Evolutionary conservation across 352 stramenopile genomes (phyloP).

Genomic region (Elongisporangium undulatum): DNA sequence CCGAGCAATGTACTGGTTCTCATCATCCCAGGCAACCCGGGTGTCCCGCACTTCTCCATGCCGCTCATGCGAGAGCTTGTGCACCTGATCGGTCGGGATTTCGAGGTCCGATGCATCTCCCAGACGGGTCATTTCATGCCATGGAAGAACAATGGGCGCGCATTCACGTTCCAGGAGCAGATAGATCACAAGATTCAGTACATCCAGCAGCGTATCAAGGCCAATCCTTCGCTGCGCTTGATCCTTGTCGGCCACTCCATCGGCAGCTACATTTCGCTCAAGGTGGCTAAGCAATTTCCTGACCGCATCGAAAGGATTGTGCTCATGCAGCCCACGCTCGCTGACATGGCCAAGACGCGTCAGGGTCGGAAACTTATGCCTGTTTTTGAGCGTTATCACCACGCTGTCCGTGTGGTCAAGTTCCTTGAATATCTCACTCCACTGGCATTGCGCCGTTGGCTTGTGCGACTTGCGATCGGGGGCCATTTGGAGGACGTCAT

Average conservation of each 20-base stretch:
- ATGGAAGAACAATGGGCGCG: constrained; percentile 46
- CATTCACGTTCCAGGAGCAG: constrained; percentile 55
- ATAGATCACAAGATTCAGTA: constrained; percentile 53
- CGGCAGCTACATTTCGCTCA: constrained; percentile 44
- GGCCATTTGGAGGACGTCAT: constrained; percentile 30
- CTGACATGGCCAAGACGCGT: constrained; percentile 44
- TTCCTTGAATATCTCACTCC: constrained; percentile 41
- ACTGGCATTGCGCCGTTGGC: constrained; percentile 30
- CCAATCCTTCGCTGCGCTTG: constrained; percentile 40
- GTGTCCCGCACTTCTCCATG: constrained; percentile 59
- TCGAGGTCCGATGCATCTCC: constrained; percentile 57
- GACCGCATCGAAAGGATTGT: constrained; percentile 52
- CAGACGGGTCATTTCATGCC: constrained; percentile 65
- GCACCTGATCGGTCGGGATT: constrained; percentile 16
- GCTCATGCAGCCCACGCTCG: constrained; percentile 68
- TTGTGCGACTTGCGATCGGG: constrained; percentile 37
- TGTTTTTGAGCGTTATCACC: constrained; percentile 36
- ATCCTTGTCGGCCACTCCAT: constrained; percentile 71
- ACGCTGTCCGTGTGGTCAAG: constrained; percentile 26
- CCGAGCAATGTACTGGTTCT: constrained; percentile 44
- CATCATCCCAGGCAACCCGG: constrained; percentile 63
- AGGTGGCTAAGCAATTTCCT: constrained; percentile 49
- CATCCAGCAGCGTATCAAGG: constrained; percentile 26
- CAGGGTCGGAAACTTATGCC: constrained; percentile 46
- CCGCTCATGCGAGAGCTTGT: constrained; percentile 59